These are phyloP conservation scores for Ophiostoma sp. DNA, from an alignment of 2,329 filamentous ascomycete species.

Conservation along the genomic window DNA sequence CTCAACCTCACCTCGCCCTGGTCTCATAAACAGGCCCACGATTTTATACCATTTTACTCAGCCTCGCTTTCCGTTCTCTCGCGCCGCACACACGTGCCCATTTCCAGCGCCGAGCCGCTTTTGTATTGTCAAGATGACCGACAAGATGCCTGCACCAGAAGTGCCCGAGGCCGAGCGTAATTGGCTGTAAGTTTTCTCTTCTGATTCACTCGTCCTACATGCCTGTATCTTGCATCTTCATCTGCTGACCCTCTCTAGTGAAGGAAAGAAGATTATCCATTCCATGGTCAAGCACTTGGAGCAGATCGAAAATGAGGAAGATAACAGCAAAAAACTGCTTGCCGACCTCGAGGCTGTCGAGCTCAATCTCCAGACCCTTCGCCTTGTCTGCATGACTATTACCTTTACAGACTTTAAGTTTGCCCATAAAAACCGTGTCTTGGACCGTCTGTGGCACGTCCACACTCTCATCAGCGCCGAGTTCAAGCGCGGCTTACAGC, in stretches of 20 bases:
- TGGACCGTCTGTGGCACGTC: constrained; percentile 69
- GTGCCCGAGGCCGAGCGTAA: constrained; percentile 24
- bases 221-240: background rate
- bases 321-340: constrained; percentile 25
- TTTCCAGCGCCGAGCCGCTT: constrained; percentile 11
- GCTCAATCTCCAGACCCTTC: constrained; percentile 42
- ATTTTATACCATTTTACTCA: background rate
- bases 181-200: constrained; percentile 24
- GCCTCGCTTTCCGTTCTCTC: background rate
- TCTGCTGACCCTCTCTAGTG: constrained; percentile 23
- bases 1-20: constrained; percentile 15
- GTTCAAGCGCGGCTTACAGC: constrained; percentile 65
- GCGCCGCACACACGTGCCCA: background rate
- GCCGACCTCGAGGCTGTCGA: constrained; percentile 27
- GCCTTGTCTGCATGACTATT: constrained; percentile 63
- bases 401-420: constrained; percentile 68
- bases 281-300: constrained; percentile 27
- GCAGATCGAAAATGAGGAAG: constrained; percentile 29
- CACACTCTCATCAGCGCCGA: constrained; percentile 73
- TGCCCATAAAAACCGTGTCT: constrained; percentile 58
- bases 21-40: constrained; percentile 17
- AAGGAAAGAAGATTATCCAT: constrained; percentile 27
- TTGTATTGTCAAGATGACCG: background rate
- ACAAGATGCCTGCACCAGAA: constrained; percentile 15
- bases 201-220: background rate